Evolutionary conservation across 495 filamentous ascomycete species (phyloP), one percentile per base, ranked within the genome.

Genomic region (Xanthoparmelia taractica): DNA sequence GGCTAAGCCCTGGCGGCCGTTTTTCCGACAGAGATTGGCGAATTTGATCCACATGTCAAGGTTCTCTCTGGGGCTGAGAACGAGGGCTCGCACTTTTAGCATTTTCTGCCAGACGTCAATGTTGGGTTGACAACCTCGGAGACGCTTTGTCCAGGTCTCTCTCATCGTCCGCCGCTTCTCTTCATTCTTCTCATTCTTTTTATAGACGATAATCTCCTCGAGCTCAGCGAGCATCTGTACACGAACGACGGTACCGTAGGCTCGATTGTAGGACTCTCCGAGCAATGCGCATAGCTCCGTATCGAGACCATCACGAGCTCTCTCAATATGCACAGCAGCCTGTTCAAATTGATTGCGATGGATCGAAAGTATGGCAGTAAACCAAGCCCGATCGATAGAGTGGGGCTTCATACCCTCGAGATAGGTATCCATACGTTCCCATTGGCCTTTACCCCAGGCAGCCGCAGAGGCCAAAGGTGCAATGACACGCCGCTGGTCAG

Each of bases 31-130:
- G 11, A 99, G 82, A 67, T 97, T 97, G 64, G 95, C 90, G 69
- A 96, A 97, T 71, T 99, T 99, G 77, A 97, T 97, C 82, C 89
- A 96, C 91, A 97, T 97, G 69, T 94, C 88, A 80, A 95, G 89
- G 67, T 97, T 96, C 71, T 99, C 92, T 36, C 82, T 85, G 6
- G 94, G 92, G 15, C 82, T 83, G 58, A 96, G 92, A 57, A 99
- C 94, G 54, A 99, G 83, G 20, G 89, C 89, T 64, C 95, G 84
- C 43, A 97, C 89, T 72, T 96, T 95, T 31, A 99, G 84, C 91
- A 96, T 97, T 48, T 95, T 82, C 71, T 96, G 92, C 94, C 94
- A 99, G 11, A 97, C 92, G 68, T 99, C 94, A 27, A 96, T 93
- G 68, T 97, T 97, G 47, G 93, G 87, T 73, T 97, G 93, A 67